Base-by-base conservation (phyloP, 805 yeast genomes). In the Grigorovia yakushimaensis region DNA sequence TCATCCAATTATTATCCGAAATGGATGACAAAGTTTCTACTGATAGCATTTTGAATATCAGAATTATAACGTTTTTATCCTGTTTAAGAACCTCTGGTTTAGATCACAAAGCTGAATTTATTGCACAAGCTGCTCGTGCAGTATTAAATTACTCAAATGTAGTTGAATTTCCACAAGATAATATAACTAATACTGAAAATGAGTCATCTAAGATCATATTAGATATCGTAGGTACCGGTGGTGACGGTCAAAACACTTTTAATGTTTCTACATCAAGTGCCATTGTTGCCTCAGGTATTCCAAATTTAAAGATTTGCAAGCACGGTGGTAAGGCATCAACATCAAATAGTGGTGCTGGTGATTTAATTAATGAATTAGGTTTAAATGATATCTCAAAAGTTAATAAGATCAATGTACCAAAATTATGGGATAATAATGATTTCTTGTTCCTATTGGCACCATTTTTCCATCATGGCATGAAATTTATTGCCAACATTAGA, bases 301-400 rank as follows among this genome's bases (percentile, higher is more conserved):
- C 62, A 5, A 76, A 77, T 5, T 47, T 91, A 39, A 76, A 77
- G 20, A 82, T 93, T 17, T 86, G 95, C 61, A 93, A 93, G 51
- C 99, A 93, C 64, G 99, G 99, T 21, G 98, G 98, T 13, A 91
- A 93, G 58, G 98, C 98, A 0, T 81, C 96, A 0, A 88, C 98
- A 0, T 87, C 96, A 0, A 66, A 84, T 1, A 85, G 95, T 1
- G 99, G 99, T 0, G 84, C 97, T 1, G 97, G 96, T 4, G 99
- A 93, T 62, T 70, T 93, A 49, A 76, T 93, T 60, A 71, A 76
- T 23, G 73, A 79, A 22, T 72, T 93, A n/a, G 98, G 96, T 0
- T 15, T 33, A 11, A 82, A 88, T n/a, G 86, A 87, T 52, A 71
- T 88, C 46, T 69, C 78, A 52, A 78, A 80, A 55, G 87, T 93